Conservation (phyloP, 805 yeast species). For the Scheffersomyces amazonensis region DNA sequence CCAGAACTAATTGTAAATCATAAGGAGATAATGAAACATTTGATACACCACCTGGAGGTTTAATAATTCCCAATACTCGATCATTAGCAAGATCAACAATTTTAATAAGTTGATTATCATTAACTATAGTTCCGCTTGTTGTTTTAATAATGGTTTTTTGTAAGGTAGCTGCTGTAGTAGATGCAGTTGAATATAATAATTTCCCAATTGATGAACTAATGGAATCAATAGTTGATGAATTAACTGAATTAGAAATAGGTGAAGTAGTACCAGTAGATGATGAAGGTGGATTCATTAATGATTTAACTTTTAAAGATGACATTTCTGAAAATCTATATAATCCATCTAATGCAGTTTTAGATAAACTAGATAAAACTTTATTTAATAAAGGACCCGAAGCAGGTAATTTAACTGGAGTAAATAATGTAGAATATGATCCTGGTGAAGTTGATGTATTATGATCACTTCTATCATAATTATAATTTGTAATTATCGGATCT, state of each 20-base stretch:
- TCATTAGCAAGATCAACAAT: constrained; percentile 46
- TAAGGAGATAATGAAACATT: constrained; percentile 58
- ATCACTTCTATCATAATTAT: neutral
- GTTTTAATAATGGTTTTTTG: constrained; percentile 17
- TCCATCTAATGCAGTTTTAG: constrained; percentile 53
- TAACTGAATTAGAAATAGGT: constrained; percentile 10
- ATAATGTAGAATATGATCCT: constrained; percentile 9
- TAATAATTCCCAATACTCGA: constrained; percentile 40
- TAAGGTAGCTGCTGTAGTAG: constrained; percentile 21
- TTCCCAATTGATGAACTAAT: constrained; percentile 30
- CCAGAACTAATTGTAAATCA: constrained; percentile 55
- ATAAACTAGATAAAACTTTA: constrained; percentile 46
- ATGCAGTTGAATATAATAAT: constrained; percentile 32
- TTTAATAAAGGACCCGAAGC: constrained; percentile 45
- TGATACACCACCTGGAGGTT: constrained; percentile 63
- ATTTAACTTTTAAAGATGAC: constrained; percentile 38
- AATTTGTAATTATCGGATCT: neutral
- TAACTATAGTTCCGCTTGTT: constrained; percentile 20
- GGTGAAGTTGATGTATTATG: neutral
- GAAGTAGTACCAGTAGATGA: constrained; percentile 13
- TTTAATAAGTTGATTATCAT: constrained; percentile 36
- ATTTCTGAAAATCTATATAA: constrained; percentile 44
- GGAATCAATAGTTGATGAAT: constrained; percentile 17
- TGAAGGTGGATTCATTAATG: constrained; percentile 25
- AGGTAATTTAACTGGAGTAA: constrained; percentile 47